These are phyloP conservation scores for Grosmannia huntii DNA, from an alignment of 2,329 filamentous ascomycete species.

Conservation along the genomic window DNA sequence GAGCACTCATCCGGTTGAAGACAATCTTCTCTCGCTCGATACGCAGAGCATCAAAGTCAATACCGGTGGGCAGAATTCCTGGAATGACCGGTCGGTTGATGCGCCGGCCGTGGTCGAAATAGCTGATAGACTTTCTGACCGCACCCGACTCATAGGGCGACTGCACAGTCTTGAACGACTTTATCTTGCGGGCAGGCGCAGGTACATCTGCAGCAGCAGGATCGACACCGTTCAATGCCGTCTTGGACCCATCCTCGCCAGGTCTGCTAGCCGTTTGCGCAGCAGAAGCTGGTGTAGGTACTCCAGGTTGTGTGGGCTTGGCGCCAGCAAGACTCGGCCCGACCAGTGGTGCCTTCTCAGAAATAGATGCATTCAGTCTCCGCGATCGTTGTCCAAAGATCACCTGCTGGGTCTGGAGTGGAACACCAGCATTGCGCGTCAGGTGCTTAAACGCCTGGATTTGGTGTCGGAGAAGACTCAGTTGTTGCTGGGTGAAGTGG, in stretches of 20 bases:
- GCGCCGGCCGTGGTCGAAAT: constrained; percentile 64
- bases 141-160: constrained; percentile 52
- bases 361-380: constrained; percentile 39
- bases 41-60: constrained; percentile 75
- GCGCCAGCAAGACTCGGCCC: neutral
- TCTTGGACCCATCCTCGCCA: constrained; percentile 21
- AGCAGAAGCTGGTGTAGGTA: constrained; percentile 18
- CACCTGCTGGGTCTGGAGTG: constrained; percentile 64
- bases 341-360: constrained; percentile 31
- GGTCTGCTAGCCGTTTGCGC: constrained; percentile 18
- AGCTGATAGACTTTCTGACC: constrained; percentile 52
- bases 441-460: constrained; percentile 86
- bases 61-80: constrained; percentile 74
- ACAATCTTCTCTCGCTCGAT: constrained; percentile 80
- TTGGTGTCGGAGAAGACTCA: constrained; percentile 67
- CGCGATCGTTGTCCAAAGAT: constrained; percentile 66
- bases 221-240: constrained; percentile 16
- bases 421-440: constrained; percentile 75
- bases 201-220: constrained; percentile 11
- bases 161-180: constrained; percentile 59
- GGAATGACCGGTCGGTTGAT: constrained; percentile 71
- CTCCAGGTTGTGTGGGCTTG: constrained; percentile 2
- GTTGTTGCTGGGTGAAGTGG: constrained; percentile 67
- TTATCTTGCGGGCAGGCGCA: constrained; percentile 24
- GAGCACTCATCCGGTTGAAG: constrained; percentile 78